Percentiles rank a stretch among this genome's conserved stretches.
phyloP scores from a whole-genome alignment of 306 rosid species.

The Spatholobus suberectus region DNA sequence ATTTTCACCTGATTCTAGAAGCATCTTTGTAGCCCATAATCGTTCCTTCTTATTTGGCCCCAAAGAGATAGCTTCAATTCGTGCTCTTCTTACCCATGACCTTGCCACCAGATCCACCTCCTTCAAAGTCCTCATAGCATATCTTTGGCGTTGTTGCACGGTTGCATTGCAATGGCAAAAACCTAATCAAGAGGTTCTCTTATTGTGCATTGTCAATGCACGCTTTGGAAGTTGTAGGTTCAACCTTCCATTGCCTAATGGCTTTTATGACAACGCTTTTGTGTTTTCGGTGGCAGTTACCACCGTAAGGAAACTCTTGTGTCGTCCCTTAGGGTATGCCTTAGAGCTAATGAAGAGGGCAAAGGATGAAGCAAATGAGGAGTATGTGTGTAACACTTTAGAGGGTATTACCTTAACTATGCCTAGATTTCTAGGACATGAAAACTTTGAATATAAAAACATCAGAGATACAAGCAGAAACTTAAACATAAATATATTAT shows the following conservation, averaged over 20 bases:
- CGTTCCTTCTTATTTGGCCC: conserved; percentile 37
- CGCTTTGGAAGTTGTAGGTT: not conserved
- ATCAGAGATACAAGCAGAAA: no score
- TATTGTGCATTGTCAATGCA: conserved; percentile 9
- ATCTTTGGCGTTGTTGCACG: not conserved
- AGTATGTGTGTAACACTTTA: no score
- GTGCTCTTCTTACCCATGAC: not conserved
- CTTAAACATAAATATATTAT: no score
- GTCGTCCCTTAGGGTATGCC: not conserved
- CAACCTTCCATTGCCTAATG: conserved; percentile 17
- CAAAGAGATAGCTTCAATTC: not conserved
- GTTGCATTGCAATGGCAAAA: not conserved
- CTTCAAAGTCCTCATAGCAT: not conserved
- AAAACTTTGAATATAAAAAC: no score
- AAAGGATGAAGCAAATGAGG: not conserved
- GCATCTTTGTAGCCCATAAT: not conserved
- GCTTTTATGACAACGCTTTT: conserved; percentile 22
- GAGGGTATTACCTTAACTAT: no score
- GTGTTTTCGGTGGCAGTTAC: conserved; percentile 17
- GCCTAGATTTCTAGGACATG: no score
- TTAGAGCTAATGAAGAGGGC: conserved; percentile 21
- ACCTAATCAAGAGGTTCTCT: not conserved
- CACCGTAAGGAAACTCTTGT: not conserved
- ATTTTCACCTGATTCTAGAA: not conserved
- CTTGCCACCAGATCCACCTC: not conserved